These are phyloP conservation scores for Fonsecaea monophora DNA, from an alignment of 2,329 filamentous ascomycete genomes.

Conservation along the genomic window DNA sequence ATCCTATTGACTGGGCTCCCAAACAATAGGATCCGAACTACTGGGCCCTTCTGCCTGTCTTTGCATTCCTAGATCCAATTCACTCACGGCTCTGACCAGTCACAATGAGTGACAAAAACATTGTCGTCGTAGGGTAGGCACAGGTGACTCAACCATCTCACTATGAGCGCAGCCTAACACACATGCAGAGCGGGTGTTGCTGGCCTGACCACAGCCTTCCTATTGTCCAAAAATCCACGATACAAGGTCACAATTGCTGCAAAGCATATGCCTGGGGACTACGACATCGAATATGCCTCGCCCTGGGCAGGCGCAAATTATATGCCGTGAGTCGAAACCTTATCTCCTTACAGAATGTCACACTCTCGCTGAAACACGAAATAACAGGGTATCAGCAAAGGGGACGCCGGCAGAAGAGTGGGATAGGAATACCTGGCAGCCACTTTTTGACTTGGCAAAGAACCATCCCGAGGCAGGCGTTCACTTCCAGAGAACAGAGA, in stretches of 20 bases:
- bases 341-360: background rate
- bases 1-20: slow-evolving; percentile 11
- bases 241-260: slow-evolving; percentile 71
- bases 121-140: slow-evolving; percentile 49
- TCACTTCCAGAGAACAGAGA: slow-evolving; percentile 69
- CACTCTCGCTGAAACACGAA: background rate
- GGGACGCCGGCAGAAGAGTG: slow-evolving; percentile 50
- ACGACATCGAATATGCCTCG: slow-evolving; percentile 79
- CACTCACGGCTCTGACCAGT: slow-evolving; percentile 4
- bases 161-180: background rate
- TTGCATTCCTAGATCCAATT: background rate
- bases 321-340: slow-evolving; percentile 62
- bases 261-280: slow-evolving; percentile 84
- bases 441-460: slow-evolving; percentile 62
- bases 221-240: slow-evolving; percentile 58
- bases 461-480: slow-evolving; percentile 75
- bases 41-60: slow-evolving; percentile 10
- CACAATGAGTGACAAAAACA: slow-evolving; percentile 41
- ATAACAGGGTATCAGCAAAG: slow-evolving; percentile 43
- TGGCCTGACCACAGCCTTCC: slow-evolving; percentile 65
- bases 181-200: slow-evolving; percentile 46
- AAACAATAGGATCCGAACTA: slow-evolving; percentile 11
- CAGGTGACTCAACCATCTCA: slow-evolving; percentile 13
- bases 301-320: slow-evolving; percentile 83
- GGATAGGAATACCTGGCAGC: slow-evolving; percentile 67